phyloP scores from a whole-genome alignment of 768 basidiomycete genomes.

The Macrocybe gigantea region DNA sequence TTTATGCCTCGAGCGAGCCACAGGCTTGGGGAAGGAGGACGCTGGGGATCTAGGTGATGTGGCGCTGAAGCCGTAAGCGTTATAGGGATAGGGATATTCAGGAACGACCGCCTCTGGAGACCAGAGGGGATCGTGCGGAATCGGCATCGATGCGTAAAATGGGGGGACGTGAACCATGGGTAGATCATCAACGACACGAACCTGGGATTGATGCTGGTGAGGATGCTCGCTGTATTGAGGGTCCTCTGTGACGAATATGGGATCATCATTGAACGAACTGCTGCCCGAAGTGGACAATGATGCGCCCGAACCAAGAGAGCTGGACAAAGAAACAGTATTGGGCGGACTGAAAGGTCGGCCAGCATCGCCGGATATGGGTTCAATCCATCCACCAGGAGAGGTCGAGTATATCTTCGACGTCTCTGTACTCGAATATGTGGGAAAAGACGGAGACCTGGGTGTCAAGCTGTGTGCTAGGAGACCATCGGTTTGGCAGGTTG shows the following conservation, averaged over 20 bases:
- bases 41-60: slow-evolving; percentile 3
- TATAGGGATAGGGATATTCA: slow-evolving; percentile 7
- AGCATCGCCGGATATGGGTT: no score
- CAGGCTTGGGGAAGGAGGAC: slow-evolving; percentile 1
- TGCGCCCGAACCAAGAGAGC: slow-evolving; percentile 1
- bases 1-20: no score
- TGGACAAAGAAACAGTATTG: no score
- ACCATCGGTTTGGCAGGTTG: no score
- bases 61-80: slow-evolving; percentile 2
- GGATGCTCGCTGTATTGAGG: slow-evolving; percentile 33
- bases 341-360: no score
- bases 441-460: no score
- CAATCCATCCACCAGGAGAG: no score
- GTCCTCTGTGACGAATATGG: slow-evolving; percentile 29
- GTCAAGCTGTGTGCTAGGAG: no score
- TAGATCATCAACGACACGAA: slow-evolving; percentile 26
- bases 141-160: slow-evolving; percentile 16
- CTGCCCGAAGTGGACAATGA: slow-evolving; percentile 11
- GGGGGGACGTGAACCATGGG: slow-evolving; percentile 28
- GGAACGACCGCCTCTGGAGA: not conserved
- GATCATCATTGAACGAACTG: slow-evolving; percentile 22
- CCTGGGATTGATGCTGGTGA: slow-evolving; percentile 34
- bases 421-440: no score
- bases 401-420: no score
- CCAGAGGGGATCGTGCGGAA: no score